Percentiles rank a stretch among this genome's conserved stretches.
Evolutionary conservation across 2,329 filamentous ascomycete species (phyloP).

Genomic region (Trichoderma atrobrunneum): DNA sequence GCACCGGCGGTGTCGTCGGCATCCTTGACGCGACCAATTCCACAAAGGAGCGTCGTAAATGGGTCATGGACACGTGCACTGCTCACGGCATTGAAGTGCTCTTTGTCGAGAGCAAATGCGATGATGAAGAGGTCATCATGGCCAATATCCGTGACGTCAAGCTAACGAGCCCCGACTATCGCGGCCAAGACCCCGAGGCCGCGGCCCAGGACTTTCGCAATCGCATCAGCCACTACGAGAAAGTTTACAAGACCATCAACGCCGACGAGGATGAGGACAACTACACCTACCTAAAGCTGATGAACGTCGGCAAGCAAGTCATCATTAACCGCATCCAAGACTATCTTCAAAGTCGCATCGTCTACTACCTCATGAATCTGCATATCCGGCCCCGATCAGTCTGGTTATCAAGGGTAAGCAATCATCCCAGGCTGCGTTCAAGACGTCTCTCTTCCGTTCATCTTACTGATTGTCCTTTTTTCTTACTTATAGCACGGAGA

Average conservation of each 20-base stretch:
- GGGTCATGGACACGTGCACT: constrained; percentile 80
- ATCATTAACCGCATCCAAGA: constrained; percentile 98
- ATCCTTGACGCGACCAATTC: constrained; percentile 97
- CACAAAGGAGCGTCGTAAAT: constrained; percentile 82
- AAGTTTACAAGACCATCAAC: constrained; percentile 91
- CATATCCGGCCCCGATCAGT: constrained; percentile 96
- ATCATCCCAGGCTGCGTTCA: neutral
- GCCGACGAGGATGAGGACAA: constrained; percentile 74
- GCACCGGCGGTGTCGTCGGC: constrained; percentile 75
- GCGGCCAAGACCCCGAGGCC: constrained; percentile 86
- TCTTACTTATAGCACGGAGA: constrained; percentile 71
- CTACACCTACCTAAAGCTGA: constrained; percentile 94
- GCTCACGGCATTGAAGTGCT: constrained; percentile 80
- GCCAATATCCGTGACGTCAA: constrained; percentile 97
- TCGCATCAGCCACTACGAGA: constrained; percentile 95
- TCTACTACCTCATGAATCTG: constrained; percentile 98
- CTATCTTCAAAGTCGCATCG: constrained; percentile 91
- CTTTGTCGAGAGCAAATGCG: constrained; percentile 96
- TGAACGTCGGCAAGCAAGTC: constrained; percentile 92
- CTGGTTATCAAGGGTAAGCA: constrained; percentile 84
- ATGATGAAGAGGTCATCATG: constrained; percentile 95
- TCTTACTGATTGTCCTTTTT: neutral
- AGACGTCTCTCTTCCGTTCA: too few relatives aligned
- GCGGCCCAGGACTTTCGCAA: constrained; percentile 91
- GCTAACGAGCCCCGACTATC: constrained; percentile 91